Conservation (phyloP, 2,329 filamentous ascomycete species). For the Daldinia eschscholtzii region DNA sequence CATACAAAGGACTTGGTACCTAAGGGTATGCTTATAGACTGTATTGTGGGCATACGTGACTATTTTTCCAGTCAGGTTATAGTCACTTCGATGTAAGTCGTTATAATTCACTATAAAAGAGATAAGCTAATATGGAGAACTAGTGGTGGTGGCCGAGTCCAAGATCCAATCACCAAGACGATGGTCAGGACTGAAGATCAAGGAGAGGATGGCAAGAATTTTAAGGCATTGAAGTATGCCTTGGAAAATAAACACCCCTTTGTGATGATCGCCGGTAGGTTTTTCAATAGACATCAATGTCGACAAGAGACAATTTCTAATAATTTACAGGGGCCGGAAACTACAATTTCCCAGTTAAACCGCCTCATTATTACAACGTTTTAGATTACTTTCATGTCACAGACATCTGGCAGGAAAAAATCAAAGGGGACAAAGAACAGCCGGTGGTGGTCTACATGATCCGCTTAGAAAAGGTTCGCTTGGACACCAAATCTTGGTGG, state of each 20-base stretch:
- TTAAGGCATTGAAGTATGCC: conserved; percentile 60
- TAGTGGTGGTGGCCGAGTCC: conserved; percentile 42
- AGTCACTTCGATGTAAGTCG: conserved; percentile 70
- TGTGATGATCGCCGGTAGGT: conserved; percentile 66
- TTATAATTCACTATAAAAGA: not conserved
- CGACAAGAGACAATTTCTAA: conserved; percentile 23
- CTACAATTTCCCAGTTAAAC: conserved; percentile 62
- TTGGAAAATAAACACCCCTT: conserved; percentile 63
- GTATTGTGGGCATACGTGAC: conserved; percentile 65
- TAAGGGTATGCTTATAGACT: conserved; percentile 71
- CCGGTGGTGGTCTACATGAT: conserved; percentile 62
- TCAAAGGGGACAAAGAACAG: conserved; percentile 53
- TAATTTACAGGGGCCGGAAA: conserved; percentile 59
- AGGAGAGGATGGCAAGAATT: conserved; percentile 41
- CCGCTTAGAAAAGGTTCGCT: conserved; percentile 74
- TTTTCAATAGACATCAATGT: not conserved
- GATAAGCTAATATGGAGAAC: conserved; percentile 40
- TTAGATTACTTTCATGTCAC: conserved; percentile 78
- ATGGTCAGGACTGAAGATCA: conserved; percentile 46
- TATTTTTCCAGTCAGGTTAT: conserved; percentile 71
- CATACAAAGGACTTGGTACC: conserved; percentile 65
- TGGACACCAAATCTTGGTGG: conserved; percentile 70
- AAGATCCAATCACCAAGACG: conserved; percentile 57
- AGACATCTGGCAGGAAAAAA: conserved; percentile 75
- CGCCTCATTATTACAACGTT: conserved; percentile 72